phyloP scores from a whole-genome alignment of 495 filamentous ascomycete genomes.

The Podospora bellae-mahoneyi region DNA sequence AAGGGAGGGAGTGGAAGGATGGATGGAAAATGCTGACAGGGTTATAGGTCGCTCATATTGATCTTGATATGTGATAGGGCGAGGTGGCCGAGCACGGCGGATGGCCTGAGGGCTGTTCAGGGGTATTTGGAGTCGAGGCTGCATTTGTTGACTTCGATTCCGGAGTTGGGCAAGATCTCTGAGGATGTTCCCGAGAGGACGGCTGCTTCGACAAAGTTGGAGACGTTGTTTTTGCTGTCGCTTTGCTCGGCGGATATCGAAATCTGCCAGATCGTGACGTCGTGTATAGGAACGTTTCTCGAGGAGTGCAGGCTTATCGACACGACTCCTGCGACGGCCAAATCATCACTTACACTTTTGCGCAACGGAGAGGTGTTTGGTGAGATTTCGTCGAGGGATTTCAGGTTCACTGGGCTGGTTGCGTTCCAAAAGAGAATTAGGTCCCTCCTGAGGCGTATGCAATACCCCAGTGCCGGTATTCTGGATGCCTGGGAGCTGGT shows the following conservation, averaged over 20 bases:
- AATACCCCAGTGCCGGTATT: conserved; percentile 57
- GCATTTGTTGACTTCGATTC: conserved; percentile 44
- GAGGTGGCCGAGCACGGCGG: conserved; percentile 38
- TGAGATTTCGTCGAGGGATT: conserved; percentile 59
- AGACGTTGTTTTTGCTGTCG: conserved; percentile 57
- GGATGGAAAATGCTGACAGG: conserved; percentile 19
- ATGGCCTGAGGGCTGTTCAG: conserved; percentile 46
- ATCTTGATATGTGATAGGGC: conserved; percentile 49
- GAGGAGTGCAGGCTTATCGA: conserved; percentile 58
- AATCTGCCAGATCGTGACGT: conserved; percentile 58
- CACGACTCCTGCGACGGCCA: conserved; percentile 42
- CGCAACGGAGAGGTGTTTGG: conserved; percentile 58
- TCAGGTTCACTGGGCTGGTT: conserved; percentile 61
- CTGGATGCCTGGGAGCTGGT: conserved; percentile 62
- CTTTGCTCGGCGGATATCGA: conserved; percentile 62
- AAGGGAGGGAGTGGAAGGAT: not conserved
- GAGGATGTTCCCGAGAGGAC: conserved; percentile 51
- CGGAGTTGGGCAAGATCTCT: conserved; percentile 48
- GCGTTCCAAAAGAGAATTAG: conserved; percentile 63
- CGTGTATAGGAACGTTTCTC: conserved; percentile 59
- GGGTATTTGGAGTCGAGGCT: conserved; percentile 51
- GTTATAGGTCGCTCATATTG: conserved; percentile 46
- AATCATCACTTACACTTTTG: conserved; percentile 51
- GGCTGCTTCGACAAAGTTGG: conserved; percentile 48
- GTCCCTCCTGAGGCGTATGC: conserved; percentile 54